Percentiles rank a stretch among this genome's conserved stretches.
These are phyloP conservation scores for Sonneratia caseolaris DNA, from an alignment of 345 rosid species.

Conservation along the genomic window DNA sequence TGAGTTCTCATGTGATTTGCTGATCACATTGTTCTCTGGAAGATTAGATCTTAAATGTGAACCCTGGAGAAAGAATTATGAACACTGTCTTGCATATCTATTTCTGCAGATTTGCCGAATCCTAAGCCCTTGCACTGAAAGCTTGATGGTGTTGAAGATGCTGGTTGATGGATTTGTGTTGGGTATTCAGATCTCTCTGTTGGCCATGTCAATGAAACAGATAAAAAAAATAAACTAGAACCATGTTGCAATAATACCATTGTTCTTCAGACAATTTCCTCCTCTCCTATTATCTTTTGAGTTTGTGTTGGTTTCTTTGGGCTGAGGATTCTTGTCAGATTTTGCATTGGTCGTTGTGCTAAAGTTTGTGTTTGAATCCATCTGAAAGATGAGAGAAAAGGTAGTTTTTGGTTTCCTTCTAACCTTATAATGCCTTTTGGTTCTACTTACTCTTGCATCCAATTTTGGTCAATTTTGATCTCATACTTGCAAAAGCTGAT, in stretches of 20 bases:
- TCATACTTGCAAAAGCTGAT: no score
- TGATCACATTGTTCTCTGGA: background rate
- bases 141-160: background rate
- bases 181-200: background rate
- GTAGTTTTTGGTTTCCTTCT: no score
- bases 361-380: no score
- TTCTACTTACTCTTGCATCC: no score
- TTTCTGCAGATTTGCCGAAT: slow-evolving; percentile 47
- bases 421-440: no score
- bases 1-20: slow-evolving; percentile 10
- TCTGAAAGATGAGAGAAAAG: no score
- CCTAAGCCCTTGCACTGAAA: slow-evolving; percentile 17
- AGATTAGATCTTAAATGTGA: background rate
- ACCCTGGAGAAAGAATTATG: background rate
- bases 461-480: no score
- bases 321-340: background rate
- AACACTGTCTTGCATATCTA: background rate
- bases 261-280: background rate
- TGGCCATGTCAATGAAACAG: background rate
- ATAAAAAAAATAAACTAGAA: background rate
- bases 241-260: background rate
- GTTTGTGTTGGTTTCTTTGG: background rate
- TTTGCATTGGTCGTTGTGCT: background rate
- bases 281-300: background rate
- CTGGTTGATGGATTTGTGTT: background rate